Conservation (phyloP, 164 flowering plant genomes). For the Vitis cinerea region DNA sequence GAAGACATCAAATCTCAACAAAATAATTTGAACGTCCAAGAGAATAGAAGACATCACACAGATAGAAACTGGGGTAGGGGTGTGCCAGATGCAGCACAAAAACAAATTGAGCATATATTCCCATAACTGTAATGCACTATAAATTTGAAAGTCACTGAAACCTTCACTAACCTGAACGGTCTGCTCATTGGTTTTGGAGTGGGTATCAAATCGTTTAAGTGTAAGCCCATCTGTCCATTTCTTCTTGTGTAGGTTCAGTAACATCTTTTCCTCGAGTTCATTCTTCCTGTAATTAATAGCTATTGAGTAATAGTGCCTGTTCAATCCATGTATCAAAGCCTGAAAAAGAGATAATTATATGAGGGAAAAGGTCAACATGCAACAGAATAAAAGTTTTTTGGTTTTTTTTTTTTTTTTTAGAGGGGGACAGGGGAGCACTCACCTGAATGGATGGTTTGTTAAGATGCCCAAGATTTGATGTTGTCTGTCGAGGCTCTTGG, state of each 20-base stretch:
- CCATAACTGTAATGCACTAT: no score
- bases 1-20: background rate
- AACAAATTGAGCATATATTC: no score
- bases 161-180: conserved; percentile 68
- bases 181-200: conserved; percentile 77
- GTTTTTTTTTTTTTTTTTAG: no score
- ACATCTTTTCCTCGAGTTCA: conserved; percentile 89
- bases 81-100: no score
- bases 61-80: no score
- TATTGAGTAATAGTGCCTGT: conserved; percentile 93
- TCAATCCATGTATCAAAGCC: conserved; percentile 95
- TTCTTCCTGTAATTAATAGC: conserved; percentile 97
- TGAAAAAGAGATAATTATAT: conserved; percentile 22
- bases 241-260: conserved; percentile 91
- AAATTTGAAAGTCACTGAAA: background rate
- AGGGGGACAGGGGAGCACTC: conserved; percentile 15
- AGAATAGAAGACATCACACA: background rate
- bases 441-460: conserved; percentile 81
- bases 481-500: conserved; percentile 95
- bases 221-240: conserved; percentile 97
- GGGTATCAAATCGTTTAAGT: conserved; percentile 61
- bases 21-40: background rate
- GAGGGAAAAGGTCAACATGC: background rate
- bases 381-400: background rate
- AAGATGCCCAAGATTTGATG: conserved; percentile 89